These are phyloP conservation scores for Calonectria montana DNA, from an alignment of 2,329 filamentous ascomycete genomes.

Conservation along the genomic window DNA sequence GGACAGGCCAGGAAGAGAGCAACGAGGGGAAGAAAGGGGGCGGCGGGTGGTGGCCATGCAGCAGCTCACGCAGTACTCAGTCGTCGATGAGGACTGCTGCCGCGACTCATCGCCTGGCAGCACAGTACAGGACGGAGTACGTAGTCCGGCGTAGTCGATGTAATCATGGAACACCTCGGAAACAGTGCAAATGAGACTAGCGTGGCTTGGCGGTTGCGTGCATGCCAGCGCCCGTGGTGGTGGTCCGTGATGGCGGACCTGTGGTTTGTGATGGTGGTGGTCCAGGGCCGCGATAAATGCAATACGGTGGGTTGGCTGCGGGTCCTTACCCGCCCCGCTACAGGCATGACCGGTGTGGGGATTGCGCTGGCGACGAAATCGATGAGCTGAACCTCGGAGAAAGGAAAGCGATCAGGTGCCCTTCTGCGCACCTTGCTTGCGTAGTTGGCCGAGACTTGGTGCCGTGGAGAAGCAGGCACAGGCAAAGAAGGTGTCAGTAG, in stretches of 20 bases:
- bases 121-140: constrained; percentile 7
- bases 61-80: not conserved
- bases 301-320: constrained; percentile 14
- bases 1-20: not conserved
- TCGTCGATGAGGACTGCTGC: constrained; percentile 13
- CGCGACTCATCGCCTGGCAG: constrained; percentile 4
- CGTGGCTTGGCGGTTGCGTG: constrained; percentile 24
- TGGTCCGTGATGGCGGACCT: constrained; percentile 21
- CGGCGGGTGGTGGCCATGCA: constrained; percentile 15
- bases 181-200: constrained; percentile 27
- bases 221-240: constrained; percentile 30
- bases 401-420: constrained; percentile 29
- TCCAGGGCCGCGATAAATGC: constrained; percentile 13
- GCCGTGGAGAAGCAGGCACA: constrained; percentile 4
- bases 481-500: constrained; percentile 2
- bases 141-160: constrained; percentile 5
- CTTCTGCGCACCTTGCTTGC: constrained; percentile 8
- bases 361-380: constrained; percentile 31
- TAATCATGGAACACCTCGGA: constrained; percentile 26
- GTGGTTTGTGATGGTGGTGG: constrained; percentile 10
- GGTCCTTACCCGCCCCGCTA: constrained; percentile 17
- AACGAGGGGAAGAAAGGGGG: constrained; percentile 6
- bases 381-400: constrained; percentile 19
- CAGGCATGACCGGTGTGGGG: constrained; percentile 32
- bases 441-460: not conserved